Evolutionary conservation across 164 flowering plant genomes (phyloP), one percentile per base, ranked within the genome.

Genomic region (Pachysandra terminalis): DNA sequence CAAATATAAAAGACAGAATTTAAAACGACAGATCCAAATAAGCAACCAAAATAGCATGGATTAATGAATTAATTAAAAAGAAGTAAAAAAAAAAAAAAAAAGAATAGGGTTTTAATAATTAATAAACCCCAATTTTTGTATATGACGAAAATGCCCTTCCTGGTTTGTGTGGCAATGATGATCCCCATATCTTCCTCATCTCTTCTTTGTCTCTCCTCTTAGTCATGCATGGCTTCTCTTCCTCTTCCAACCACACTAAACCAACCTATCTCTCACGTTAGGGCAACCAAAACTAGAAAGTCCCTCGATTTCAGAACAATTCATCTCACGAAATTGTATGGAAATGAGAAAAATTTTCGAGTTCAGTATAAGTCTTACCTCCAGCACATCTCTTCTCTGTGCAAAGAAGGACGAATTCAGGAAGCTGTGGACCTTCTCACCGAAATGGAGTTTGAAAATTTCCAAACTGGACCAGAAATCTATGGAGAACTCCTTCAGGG

Each of bases 381-480:
- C 70, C 80, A 79, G 65, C 77, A 70, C 19, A 79, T 88, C 54
- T 83, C 86, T 19, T 67, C 82, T 41, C 86, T 82, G 2, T 87
- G 82, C 77, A 82, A 81, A 73, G 73, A 84, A 59, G 80, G 84
- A 48, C 73, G 68, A 48, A 48, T 85, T 60, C 69, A 68, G 66
- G 77, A 81, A 63, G 88, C 92, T 35, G 59, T 86, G 35, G 52
- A 76, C 49, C 35, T 80, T 59, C 77, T 88, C 27, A 73, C 73
- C 13, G 68, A 85, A 60, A 79, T 87, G 89, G 81, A 74, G 55
- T 48, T 52, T 9, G 52, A 72, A 21, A 27, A 68, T 32, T 24
- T 78, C 25, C 65, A n/a, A 25, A 71, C 79, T 68, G 89, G 89
- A 0, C 90, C 88, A 0, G 91, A 84, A 61, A 76, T 87, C 40